Percentiles rank a stretch among this genome's conserved stretches.
phyloP scores from a whole-genome alignment of 306 rosid genomes.

The Argentina anserina region DNA sequence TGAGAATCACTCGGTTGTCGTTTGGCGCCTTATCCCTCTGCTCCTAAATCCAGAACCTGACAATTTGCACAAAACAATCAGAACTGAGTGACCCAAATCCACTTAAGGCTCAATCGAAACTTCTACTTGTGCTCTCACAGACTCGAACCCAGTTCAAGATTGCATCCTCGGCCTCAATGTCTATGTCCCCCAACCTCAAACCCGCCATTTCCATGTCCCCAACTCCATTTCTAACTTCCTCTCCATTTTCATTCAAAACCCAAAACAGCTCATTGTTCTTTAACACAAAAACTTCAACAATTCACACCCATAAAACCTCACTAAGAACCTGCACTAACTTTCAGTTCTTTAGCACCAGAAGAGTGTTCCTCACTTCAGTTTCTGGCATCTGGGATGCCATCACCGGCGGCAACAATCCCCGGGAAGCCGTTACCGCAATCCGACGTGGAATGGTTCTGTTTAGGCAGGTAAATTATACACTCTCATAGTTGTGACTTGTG shows the following conservation, averaged over 20 bases:
- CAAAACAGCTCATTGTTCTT: slow-evolving; percentile 21
- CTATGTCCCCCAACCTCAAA: slow-evolving; percentile 33
- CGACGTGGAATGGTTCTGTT: slow-evolving; percentile 86
- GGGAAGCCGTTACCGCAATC: slow-evolving; percentile 58
- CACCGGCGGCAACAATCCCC: slow-evolving; percentile 60
- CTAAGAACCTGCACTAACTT: not conserved
- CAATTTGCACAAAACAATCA: not conserved
- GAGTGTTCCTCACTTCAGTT: slow-evolving; percentile 65
- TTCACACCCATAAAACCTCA: slow-evolving; percentile 17
- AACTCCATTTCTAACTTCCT: slow-evolving; percentile 19
- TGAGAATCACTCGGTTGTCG: not conserved
- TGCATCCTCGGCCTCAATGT: slow-evolving; percentile 32
- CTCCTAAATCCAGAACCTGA: not conserved
- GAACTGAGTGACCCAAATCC: not conserved
- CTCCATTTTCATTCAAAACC: slow-evolving; percentile 28
- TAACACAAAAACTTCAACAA: slow-evolving; percentile 18
- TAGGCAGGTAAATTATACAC: slow-evolving; percentile 41
- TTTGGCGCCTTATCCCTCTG: slow-evolving; percentile 45
- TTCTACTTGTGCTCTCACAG: not conserved
- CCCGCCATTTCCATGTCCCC: slow-evolving; percentile 28
- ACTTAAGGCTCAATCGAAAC: not conserved
- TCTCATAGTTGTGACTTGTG: not conserved
- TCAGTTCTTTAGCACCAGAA: slow-evolving; percentile 31
- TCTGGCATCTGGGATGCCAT: slow-evolving; percentile 85
- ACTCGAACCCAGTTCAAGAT: slow-evolving; percentile 13